Base-by-base conservation (phyloP, 352 stramenopile species). In the Pythium rishiriense region DNA sequence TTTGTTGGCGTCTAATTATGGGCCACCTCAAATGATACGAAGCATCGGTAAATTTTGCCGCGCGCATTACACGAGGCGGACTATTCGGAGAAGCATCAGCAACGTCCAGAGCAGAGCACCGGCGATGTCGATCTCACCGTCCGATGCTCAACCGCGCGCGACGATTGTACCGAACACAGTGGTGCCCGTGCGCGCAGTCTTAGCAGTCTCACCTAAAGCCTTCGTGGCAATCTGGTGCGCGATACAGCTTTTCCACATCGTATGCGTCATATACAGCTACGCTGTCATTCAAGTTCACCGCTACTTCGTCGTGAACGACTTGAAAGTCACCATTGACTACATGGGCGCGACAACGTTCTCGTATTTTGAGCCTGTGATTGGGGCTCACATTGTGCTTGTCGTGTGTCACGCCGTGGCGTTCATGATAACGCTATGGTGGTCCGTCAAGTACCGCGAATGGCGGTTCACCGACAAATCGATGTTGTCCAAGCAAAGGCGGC, bases 361-460 rank as follows among this genome's bases (percentile, higher is more conserved):
- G 10, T 63, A 39, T 22, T 63, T 63, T 17, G 22, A 55, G 7
- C 37, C 56, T 26, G 56, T 64, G n/a, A 64, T 64, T 21, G 31
- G 41, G 6, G 41, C 41, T 17, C 6, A 48, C 31, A 3, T 17
- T 41, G 5, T 28, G 5, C 22, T 64, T 2, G 39, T 56, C 17
- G 22, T 48, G 12, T 56, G 43, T 24, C 56, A 64, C 15, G 15
- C 22, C 3, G 15, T 7, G 1, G 29, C 28, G 0, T 28, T 64
- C 10, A 21, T 35, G 14, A 29, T 19, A 15, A 41, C 28, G 6
- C 2, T 49, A 5, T 64, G 56, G 56, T 64, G 45, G 56, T 56
- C 56, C 4, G 12, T 48, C 0, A 49, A 56, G 12, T 56, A 64
- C n/a, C 11, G 56, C 31, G 43, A 56, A 24, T 64, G 56, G 56